Evolutionary conservation across 306 rosid species (phyloP).

Genomic region (Ceratonia siliqua): DNA sequence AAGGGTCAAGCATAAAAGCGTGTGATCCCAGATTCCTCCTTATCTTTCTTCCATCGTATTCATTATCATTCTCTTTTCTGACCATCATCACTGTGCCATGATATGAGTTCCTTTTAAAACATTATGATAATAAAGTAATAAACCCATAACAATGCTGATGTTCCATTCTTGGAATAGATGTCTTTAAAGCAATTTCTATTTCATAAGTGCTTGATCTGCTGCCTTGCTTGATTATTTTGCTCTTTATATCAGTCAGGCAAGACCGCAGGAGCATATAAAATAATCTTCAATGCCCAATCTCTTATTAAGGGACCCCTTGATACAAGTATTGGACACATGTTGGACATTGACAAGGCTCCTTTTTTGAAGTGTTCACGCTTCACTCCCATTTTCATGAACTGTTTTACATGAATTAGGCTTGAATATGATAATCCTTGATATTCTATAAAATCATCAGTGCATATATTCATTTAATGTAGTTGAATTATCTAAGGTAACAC

Average conservation of each 20-base stretch:
- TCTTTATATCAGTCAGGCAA: too few species aligned
- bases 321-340: too few species aligned
- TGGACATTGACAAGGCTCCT: too few species aligned
- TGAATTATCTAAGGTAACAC: constrained; percentile 3
- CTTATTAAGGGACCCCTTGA: too few species aligned
- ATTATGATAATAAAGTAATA: not conserved
- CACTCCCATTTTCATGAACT: constrained; percentile 35
- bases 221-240: too few species aligned
- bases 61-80: constrained; percentile 6
- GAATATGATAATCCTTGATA: not conserved
- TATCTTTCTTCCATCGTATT: not conserved
- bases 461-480: not conserved
- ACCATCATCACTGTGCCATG: not conserved
- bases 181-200: not conserved
- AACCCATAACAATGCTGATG: not conserved
- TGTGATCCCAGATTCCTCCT: not conserved
- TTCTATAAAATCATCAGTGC: not conserved
- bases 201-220: not conserved
- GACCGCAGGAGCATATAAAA: too few species aligned
- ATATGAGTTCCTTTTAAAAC: not conserved
- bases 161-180: not conserved
- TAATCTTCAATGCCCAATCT: too few species aligned
- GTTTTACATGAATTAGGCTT: not conserved
- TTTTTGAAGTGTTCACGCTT: not conserved
- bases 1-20: not conserved